phyloP scores from a whole-genome alignment of 306 rosid species.

The Cucumis melo region DNA sequence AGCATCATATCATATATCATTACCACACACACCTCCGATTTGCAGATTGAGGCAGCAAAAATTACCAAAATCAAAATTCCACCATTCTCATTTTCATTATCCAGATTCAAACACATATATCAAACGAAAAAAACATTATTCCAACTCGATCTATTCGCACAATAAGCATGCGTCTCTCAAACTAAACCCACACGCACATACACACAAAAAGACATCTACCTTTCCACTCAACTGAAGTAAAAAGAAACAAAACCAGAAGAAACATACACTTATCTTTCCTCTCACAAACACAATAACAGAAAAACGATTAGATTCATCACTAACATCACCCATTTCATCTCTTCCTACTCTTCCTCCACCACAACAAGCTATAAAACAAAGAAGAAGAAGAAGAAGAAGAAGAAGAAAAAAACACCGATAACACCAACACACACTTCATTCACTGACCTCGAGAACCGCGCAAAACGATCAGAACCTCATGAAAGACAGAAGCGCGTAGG shows the following conservation, averaged over 20 bases:
- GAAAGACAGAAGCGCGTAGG: background rate
- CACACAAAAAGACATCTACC: background rate
- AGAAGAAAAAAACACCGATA: background rate
- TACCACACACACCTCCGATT: background rate
- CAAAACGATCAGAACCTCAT: conserved; percentile 6
- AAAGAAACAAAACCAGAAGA: background rate
- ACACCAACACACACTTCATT: background rate
- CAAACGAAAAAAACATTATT: background rate
- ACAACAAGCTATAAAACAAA: background rate
- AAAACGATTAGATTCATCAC: background rate
- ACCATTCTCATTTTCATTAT: background rate
- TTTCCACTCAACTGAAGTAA: background rate
- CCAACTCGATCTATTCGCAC: conserved; percentile 3
- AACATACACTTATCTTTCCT: background rate
- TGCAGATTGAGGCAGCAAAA: background rate
- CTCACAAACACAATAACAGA: background rate
- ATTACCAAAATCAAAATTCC: background rate
- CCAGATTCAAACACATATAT: background rate
- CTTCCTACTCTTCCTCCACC: background rate
- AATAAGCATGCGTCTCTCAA: conserved; percentile 5
- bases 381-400: too few relatives aligned
- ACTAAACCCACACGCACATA: background rate
- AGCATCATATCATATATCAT: background rate
- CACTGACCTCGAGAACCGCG: background rate
- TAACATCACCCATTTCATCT: background rate